These are phyloP conservation scores for Beauveria sp. DNA, from an alignment of 2,329 filamentous ascomycete species.

Conservation along the genomic window DNA sequence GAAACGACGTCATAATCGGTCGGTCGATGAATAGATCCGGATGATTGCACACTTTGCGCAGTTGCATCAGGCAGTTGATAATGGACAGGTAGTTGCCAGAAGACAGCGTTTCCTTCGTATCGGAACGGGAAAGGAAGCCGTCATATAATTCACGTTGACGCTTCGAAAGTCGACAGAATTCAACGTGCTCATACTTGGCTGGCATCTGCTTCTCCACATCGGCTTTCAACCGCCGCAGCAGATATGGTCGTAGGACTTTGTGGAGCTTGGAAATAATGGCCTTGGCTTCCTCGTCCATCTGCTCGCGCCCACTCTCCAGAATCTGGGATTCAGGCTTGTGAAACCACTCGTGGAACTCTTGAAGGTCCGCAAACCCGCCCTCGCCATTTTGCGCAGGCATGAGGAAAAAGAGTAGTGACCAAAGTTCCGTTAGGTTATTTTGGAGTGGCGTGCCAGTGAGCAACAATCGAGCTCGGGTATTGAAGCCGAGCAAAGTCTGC, in stretches of 20 bases:
- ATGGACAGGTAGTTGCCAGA: conserved; percentile 96
- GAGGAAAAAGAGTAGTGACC: conserved; percentile 93
- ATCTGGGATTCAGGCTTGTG: conserved; percentile 94
- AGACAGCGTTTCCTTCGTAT: conserved; percentile 80
- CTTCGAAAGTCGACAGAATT: conserved; percentile 91
- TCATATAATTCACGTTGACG: conserved; percentile 94
- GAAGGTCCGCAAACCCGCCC: conserved; percentile 87
- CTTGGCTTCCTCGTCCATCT: conserved; percentile 89
- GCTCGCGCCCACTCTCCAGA: conserved; percentile 84
- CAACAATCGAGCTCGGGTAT: conserved; percentile 77
- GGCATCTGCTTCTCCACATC: conserved; percentile 99
- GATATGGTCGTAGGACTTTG: conserved; percentile 84
- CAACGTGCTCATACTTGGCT: conserved; percentile 93
- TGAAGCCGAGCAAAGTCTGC: conserved; percentile 91
- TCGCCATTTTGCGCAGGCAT: conserved; percentile 86
- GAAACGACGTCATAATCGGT: conserved; percentile 93
- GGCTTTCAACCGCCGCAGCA: conserved; percentile 83
- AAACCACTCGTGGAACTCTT: conserved; percentile 95
- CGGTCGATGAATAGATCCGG: conserved; percentile 94
- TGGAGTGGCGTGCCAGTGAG: conserved; percentile 93
- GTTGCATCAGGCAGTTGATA: conserved; percentile 96
- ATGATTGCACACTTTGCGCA: conserved; percentile 97
- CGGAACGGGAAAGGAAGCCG: conserved; percentile 83
- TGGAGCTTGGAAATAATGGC: conserved; percentile 90
- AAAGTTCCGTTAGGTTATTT: conserved; percentile 93